These are phyloP conservation scores for Acacia pycnantha DNA, from an alignment of 331 rosid genomes.

Conservation along the genomic window DNA sequence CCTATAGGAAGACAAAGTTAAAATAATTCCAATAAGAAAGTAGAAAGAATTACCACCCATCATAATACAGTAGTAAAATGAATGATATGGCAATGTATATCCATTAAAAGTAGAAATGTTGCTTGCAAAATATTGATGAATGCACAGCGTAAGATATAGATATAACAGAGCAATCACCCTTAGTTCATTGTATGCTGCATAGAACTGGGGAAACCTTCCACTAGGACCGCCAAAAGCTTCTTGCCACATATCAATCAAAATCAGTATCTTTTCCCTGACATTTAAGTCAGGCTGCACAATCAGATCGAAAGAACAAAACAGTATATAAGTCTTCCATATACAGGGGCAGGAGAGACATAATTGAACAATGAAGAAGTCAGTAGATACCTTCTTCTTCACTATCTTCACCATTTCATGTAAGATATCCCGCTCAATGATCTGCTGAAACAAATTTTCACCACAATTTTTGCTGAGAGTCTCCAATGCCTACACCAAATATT, in stretches of 20 bases:
- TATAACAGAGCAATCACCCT: slow-evolving; percentile 52
- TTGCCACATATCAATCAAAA: slow-evolving; percentile 95
- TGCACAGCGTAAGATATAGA: slow-evolving; percentile 20
- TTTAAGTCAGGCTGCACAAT: slow-evolving; percentile 82
- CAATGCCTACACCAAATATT: slow-evolving; percentile 57
- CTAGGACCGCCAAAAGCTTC: slow-evolving; percentile 82
- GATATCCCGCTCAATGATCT: slow-evolving; percentile 84
- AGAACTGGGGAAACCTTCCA: slow-evolving; percentile 81
- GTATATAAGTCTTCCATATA: slow-evolving; percentile 23
- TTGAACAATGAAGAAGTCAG: slow-evolving; percentile 25
- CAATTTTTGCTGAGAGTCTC: slow-evolving; percentile 95
- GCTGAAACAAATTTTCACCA: slow-evolving; percentile 78
- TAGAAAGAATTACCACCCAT: background rate
- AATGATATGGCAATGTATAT: slow-evolving; percentile 10
- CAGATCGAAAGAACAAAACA: slow-evolving; percentile 33
- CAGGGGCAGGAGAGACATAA: slow-evolving; percentile 4
- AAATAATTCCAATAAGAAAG: background rate
- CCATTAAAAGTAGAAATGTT: background rate
- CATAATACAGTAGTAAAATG: slow-evolving; percentile 3
- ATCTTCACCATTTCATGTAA: slow-evolving; percentile 95
- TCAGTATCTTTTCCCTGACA: slow-evolving; percentile 89
- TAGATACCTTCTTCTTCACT: slow-evolving; percentile 89
- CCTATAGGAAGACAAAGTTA: background rate
- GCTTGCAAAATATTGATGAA: slow-evolving; percentile 11
- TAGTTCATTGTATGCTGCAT: slow-evolving; percentile 83